phyloP scores from a whole-genome alignment of 108 stramenopile genomes.

The Fragilariopsis cylindrus region DNA sequence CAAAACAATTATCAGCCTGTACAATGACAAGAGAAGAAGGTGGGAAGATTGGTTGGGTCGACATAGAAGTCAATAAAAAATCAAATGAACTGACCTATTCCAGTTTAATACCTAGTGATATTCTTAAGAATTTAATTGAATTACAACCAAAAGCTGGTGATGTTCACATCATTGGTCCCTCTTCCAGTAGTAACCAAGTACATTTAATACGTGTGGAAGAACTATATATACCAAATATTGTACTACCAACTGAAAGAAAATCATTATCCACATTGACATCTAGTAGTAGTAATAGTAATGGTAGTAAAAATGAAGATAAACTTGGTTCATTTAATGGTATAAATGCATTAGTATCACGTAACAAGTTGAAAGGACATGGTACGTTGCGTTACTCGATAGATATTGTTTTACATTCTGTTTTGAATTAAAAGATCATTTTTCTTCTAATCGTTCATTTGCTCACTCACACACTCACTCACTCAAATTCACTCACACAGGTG shows the following conservation, averaged over 20 bases:
- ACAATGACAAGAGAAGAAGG: constrained; percentile 51
- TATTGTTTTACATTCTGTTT: too few species aligned
- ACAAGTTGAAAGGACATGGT: constrained; percentile 52
- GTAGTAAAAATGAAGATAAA: neutral
- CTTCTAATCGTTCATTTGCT: too few species aligned
- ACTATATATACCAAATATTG: constrained; percentile 40
- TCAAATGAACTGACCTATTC: neutral
- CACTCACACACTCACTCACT: too few species aligned
- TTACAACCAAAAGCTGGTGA: constrained; percentile 70
- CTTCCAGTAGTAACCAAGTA: constrained; percentile 28
- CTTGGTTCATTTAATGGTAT: constrained; percentile 38
- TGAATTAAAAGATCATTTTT: too few species aligned
- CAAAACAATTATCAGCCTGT: constrained; percentile 63
- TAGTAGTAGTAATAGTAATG: neutral
- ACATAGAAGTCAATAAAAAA: constrained; percentile 35
- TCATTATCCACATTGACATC: neutral
- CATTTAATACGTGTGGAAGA: constrained; percentile 78
- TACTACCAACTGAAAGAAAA: neutral
- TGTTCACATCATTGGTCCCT: constrained; percentile 48
- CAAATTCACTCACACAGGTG: too few species aligned
- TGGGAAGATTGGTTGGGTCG: constrained; percentile 79
- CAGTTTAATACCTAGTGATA: constrained; percentile 43
- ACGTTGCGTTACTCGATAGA: too few species aligned
- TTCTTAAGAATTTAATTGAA: constrained; percentile 48
- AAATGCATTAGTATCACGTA: constrained; percentile 34